These are phyloP conservation scores for Debaryomyces singareniensis DNA, from an alignment of 1,139 yeast species.

Conservation along the genomic window DNA sequence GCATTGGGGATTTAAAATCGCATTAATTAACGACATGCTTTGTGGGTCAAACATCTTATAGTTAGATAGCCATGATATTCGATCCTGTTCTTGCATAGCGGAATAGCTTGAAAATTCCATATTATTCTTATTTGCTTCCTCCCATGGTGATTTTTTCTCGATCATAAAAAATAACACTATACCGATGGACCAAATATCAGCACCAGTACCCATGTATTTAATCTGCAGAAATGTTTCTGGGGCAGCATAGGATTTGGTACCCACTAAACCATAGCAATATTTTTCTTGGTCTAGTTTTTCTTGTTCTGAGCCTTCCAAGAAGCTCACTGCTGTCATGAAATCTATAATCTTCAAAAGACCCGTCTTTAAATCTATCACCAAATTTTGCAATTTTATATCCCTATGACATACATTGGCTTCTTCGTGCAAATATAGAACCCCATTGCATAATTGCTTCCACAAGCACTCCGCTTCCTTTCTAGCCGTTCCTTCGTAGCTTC, in stretches of 20 bases:
- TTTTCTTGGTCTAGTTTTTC: conserved; percentile 1
- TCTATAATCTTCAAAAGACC: conserved; percentile 33
- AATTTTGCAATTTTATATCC: conserved; percentile 36
- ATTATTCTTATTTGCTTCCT: conserved; percentile 16
- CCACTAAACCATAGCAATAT: conserved; percentile 41
- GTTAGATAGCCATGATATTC: no score
- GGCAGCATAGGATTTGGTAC: conserved; percentile 39
- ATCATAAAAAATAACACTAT: conserved; percentile 31
- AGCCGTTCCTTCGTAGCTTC: no score
- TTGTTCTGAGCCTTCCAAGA: conserved; percentile 4
- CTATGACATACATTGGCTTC: conserved; percentile 28
- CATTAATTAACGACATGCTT: no score
- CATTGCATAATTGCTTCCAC: conserved; percentile 28
- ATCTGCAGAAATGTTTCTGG: conserved; percentile 39
- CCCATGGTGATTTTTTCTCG: conserved; percentile 29
- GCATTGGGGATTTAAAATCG: background rate
- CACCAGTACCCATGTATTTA: conserved; percentile 32
- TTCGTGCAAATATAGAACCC: conserved; percentile 26
- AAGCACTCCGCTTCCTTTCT: conserved; percentile 9
- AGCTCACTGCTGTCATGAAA: conserved; percentile 24
- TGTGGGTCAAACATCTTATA: background rate
- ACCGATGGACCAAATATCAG: conserved; percentile 49
- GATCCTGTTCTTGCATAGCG: conserved; percentile 1
- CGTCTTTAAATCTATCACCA: conserved; percentile 20
- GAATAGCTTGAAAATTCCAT: conserved; percentile 1